Conservation (phyloP, 2,329 filamentous ascomycete genomes). For the Cadophora sp. region DNA sequence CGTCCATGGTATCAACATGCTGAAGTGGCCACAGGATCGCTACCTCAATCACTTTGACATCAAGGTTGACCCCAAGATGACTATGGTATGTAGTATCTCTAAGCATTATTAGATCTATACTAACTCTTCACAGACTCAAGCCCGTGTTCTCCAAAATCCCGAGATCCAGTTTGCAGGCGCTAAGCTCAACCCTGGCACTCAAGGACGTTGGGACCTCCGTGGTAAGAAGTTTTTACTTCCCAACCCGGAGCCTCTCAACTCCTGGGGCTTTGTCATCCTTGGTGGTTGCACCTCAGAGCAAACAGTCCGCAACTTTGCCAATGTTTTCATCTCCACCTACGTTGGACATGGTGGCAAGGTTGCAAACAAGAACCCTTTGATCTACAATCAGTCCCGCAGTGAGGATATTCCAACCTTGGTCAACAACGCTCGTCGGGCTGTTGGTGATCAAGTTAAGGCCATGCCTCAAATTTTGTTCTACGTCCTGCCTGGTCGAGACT, state of each 20-base stretch:
- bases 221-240: slow-evolving; percentile 76
- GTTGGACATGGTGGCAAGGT: slow-evolving; percentile 66
- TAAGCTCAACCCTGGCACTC: slow-evolving; percentile 64
- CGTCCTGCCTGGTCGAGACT: slow-evolving; percentile 74
- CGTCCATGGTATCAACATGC: slow-evolving; percentile 66
- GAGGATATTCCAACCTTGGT: slow-evolving; percentile 30
- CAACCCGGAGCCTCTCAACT: slow-evolving; percentile 67
- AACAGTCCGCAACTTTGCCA: slow-evolving; percentile 58
- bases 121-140: slow-evolving; percentile 59
- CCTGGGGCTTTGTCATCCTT: slow-evolving; percentile 79
- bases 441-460: slow-evolving; percentile 33
- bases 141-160: slow-evolving; percentile 74
- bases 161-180: slow-evolving; percentile 65
- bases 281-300: slow-evolving; percentile 58
- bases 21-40: slow-evolving; percentile 72
- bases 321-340: slow-evolving; percentile 67
- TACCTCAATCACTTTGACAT: slow-evolving; percentile 78
- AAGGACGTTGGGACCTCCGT: slow-evolving; percentile 87
- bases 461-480: slow-evolving; percentile 80
- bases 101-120: background rate
- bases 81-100: slow-evolving; percentile 49
- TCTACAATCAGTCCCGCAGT: slow-evolving; percentile 38
- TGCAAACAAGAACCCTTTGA: slow-evolving; percentile 51
- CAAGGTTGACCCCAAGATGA: slow-evolving; percentile 67
- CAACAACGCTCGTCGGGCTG: slow-evolving; percentile 21